Evolutionary conservation across 2,329 filamentous ascomycete genomes (phyloP).

Genomic region (Colletotrichum orchidophilum): DNA sequence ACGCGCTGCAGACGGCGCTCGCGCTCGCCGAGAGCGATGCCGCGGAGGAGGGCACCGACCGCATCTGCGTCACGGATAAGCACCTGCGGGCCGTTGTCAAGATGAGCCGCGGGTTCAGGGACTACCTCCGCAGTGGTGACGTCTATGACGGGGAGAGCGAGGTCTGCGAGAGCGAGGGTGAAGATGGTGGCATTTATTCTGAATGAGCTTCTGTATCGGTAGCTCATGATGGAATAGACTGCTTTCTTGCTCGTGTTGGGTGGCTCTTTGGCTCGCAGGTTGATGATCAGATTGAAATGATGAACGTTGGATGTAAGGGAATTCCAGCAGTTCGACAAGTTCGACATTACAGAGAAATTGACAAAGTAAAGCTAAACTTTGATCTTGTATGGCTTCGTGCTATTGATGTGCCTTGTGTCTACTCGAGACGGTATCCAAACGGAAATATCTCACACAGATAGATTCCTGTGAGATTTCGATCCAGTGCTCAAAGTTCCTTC

Average conservation of each 20-base stretch:
- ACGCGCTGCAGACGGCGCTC: slow-evolving; percentile 46
- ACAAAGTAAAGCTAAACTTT: no score
- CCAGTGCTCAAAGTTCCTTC: no score
- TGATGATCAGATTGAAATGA: not conserved
- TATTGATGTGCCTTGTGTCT: no score
- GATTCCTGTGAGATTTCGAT: no score
- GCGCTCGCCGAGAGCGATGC: slow-evolving; percentile 41
- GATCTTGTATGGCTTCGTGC: no score
- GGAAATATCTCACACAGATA: no score
- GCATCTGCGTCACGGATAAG: slow-evolving; percentile 35
- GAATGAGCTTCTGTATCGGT: not conserved
- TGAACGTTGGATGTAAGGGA: not conserved
- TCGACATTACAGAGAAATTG: not conserved
- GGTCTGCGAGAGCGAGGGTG: slow-evolving; percentile 25
- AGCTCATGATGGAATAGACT: not conserved
- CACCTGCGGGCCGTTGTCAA: slow-evolving; percentile 37
- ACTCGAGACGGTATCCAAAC: no score
- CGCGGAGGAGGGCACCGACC: slow-evolving; percentile 31
- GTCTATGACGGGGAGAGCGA: slow-evolving; percentile 32
- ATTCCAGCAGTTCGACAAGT: not conserved
- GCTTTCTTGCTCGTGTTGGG: not conserved
- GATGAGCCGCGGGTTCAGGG: slow-evolving; percentile 37
- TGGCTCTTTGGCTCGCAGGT: not conserved
- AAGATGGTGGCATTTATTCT: slow-evolving; percentile 20
- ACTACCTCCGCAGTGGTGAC: slow-evolving; percentile 40